Evolutionary conservation across 371 early-diverging fungal species (phyloP), one percentile per base, ranked within the genome.

Genomic region (Sporodiniella umbellata): DNA sequence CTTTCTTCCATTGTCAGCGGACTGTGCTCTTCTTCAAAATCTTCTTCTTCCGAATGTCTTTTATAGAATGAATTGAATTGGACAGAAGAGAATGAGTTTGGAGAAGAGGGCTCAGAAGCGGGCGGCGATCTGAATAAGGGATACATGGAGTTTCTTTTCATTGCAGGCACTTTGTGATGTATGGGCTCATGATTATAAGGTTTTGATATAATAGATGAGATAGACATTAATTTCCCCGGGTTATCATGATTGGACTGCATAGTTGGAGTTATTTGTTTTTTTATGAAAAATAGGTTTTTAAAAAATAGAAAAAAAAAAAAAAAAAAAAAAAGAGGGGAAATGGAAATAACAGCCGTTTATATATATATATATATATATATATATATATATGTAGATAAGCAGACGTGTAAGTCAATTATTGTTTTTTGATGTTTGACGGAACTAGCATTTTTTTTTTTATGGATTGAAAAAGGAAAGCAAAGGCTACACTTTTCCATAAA

Each of bases 1-100:
- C 82, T 64, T 45, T 84, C 84, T 33, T 70, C 70, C 0, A 79
- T 53, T 0, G 78, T 77, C 2, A 80, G 54, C 4, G 78, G 71
- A 7, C 14, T 14, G n/a, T 46, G 14, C 1, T n/a, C 35, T 35
- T 35, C 42, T 40, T 15, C 19, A 5, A 10, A 71, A 62, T 40
- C 51, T 10, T 51, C 45, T 8, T 55, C 42, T 19, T 30, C 45
- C 18, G 17, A 0, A 6, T 42, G 30, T 15, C 30, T 28, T 28
- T 28, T 15, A 10, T 23, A 33, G 8, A 46, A 17, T 11, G 54
- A 40, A 1, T n/a, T 22, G 21, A 23, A 33, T 30, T 38, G 28
- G 6, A 38, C 33, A 17, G 53, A 44, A 19, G 50, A 28, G 10
- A 33, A 53, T 11, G 62, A 58, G 15, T 54, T 47, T 8, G 70